These are phyloP conservation scores for Rhizopus sp. DNA, from an alignment of 371 early-diverging fungal genomes.

Conservation along the genomic window DNA sequence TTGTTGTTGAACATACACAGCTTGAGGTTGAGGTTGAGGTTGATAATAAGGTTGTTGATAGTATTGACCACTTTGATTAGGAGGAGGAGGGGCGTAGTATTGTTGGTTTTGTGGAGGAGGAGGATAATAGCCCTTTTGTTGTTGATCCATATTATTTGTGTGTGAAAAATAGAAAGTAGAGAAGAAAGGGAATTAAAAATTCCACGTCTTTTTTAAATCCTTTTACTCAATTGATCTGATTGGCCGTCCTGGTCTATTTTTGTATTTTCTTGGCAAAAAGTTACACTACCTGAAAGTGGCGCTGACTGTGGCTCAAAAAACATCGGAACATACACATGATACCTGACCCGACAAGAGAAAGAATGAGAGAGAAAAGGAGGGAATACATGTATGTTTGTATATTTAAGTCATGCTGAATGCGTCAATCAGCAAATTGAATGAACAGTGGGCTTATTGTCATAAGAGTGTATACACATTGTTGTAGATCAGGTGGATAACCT, in stretches of 20 bases:
- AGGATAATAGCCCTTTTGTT: background rate
- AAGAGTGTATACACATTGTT: no score
- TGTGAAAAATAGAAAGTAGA: background rate
- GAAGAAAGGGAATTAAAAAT: background rate
- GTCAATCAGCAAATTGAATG: no score
- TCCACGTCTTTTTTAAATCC: background rate
- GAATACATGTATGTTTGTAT: background rate
- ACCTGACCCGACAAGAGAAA: background rate
- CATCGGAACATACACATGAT: no score
- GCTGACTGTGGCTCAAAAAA: background rate
- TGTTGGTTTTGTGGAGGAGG: slow-evolving; percentile 2
- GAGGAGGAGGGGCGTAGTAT: slow-evolving; percentile 60
- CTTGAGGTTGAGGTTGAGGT: slow-evolving; percentile 28
- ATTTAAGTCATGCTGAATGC: background rate
- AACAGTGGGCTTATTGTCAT: no score
- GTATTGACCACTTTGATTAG: slow-evolving; percentile 91
- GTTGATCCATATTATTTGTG: background rate
- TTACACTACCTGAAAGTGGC: background rate
- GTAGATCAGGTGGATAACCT: no score
- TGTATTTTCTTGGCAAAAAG: slow-evolving; percentile 36
- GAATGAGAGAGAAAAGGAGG: background rate
- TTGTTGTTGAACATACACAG: slow-evolving; percentile 35
- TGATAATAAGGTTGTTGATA: slow-evolving; percentile 27
- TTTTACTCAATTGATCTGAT: slow-evolving; percentile 47
- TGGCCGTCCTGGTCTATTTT: slow-evolving; percentile 30